phyloP scores from a whole-genome alignment of 805 yeast genomes.

The Yarrowia phangngaensis region DNA sequence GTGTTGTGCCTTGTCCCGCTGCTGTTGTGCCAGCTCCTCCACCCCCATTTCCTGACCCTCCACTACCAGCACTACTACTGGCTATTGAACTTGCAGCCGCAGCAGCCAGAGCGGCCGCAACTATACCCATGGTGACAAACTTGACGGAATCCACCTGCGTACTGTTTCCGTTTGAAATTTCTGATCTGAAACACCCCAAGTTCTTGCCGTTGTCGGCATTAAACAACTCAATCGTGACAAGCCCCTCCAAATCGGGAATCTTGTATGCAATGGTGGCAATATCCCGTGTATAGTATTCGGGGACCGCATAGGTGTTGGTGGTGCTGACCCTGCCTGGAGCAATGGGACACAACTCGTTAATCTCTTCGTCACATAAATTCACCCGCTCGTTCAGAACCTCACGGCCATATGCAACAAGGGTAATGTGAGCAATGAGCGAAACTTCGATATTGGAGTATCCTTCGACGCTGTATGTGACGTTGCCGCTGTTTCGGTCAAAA shows the following conservation, averaged over 20 bases:
- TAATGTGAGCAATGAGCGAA: slow-evolving; percentile 28
- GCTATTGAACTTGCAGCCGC: slow-evolving; percentile 27
- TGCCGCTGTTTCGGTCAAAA: slow-evolving; percentile 16
- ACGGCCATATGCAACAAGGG: slow-evolving; percentile 36
- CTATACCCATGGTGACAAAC: slow-evolving; percentile 36
- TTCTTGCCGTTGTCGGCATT: slow-evolving; percentile 31
- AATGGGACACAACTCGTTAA: slow-evolving; percentile 38
- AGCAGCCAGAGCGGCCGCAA: slow-evolving; percentile 35
- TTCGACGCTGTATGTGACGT: slow-evolving; percentile 16
- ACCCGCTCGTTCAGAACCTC: slow-evolving; percentile 34
- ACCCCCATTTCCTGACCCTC: slow-evolving; percentile 7
- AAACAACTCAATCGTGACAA: slow-evolving; percentile 31
- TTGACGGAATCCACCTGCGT: slow-evolving; percentile 33
- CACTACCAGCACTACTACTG: slow-evolving; percentile 21
- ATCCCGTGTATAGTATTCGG: slow-evolving; percentile 33
- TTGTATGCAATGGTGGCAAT: slow-evolving; percentile 38
- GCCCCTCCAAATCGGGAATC: slow-evolving; percentile 40
- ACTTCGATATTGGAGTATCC: slow-evolving; percentile 25
- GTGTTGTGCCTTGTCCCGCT: too few species aligned
- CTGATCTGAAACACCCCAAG: slow-evolving; percentile 35
- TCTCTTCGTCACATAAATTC: slow-evolving; percentile 36
- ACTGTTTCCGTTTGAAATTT: slow-evolving; percentile 38
- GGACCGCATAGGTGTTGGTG: slow-evolving; percentile 35
- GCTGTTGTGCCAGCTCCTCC: slow-evolving; percentile 7
- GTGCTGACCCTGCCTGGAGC: slow-evolving; percentile 33